These are phyloP conservation scores for Mycena kentingensis DNA, from an alignment of 768 basidiomycete species.

Conservation along the genomic window DNA sequence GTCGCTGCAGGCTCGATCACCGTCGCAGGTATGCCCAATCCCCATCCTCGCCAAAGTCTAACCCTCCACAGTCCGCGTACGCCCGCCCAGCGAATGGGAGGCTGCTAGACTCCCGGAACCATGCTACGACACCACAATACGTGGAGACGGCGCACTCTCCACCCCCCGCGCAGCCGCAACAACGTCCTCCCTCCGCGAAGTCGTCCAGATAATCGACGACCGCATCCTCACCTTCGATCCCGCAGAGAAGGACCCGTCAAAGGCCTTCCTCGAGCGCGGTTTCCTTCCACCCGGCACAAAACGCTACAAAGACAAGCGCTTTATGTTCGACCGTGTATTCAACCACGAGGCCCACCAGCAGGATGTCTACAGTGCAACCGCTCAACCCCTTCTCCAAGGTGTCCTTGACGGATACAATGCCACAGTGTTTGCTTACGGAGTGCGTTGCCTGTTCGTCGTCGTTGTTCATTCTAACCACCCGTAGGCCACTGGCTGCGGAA, in stretches of 20 bases:
- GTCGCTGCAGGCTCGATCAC: slow-evolving; percentile 86
- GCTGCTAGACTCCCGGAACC: slow-evolving; percentile 80
- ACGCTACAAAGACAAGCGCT: slow-evolving; percentile 94
- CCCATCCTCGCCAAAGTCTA: neutral
- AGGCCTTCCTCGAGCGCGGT: slow-evolving; percentile 81
- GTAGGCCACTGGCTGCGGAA: slow-evolving; percentile 99
- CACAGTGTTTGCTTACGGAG: slow-evolving; percentile 98
- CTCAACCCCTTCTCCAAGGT: slow-evolving; percentile 81
- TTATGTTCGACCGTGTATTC: slow-evolving; percentile 96
- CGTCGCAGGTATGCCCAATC: slow-evolving; percentile 60
- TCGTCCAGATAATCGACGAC: slow-evolving; percentile 91
- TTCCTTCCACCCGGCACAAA: slow-evolving; percentile 86
- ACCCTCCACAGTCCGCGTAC: slow-evolving; percentile 72
- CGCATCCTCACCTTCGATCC: slow-evolving; percentile 96
- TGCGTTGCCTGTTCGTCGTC: slow-evolving; percentile 43
- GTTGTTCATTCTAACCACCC: slow-evolving; percentile 17
- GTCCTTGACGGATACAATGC: slow-evolving; percentile 94
- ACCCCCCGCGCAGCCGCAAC: slow-evolving; percentile 58
- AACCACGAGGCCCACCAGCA: slow-evolving; percentile 77
- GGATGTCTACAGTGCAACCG: slow-evolving; percentile 85
- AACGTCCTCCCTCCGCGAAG: slow-evolving; percentile 65
- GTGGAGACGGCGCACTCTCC: slow-evolving; percentile 85
- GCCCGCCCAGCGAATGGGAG: slow-evolving; percentile 85
- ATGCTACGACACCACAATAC: slow-evolving; percentile 67
- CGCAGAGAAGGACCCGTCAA: slow-evolving; percentile 80